Base-by-base conservation (phyloP, 78 protist genomes). In the Dictyostelium intermedium region DNA sequence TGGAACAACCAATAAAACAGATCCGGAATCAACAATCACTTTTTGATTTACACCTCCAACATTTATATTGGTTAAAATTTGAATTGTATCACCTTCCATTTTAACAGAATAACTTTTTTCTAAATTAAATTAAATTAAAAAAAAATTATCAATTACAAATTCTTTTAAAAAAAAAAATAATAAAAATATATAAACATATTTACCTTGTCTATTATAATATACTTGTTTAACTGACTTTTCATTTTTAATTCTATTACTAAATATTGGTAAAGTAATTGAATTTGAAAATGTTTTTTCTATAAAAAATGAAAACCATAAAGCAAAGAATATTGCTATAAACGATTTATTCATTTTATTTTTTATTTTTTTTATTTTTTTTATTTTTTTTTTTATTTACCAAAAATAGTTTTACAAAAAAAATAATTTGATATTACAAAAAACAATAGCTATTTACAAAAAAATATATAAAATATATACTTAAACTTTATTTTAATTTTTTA, bases 11-110 rank as follows among this genome's bases (percentile, higher is more conserved):
- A 89, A 70, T 45, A 47, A 5, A 18, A 81, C 83, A 5, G 87
- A 80, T 18, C 94, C 94, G 35, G 76, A 13, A 30, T 89, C 94
- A 6, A 89, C 87, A 35, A 89, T 61, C 30, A 89, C 94, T 23
- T 89, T 81, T 70, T 89, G 94, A 25, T 27, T 45, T 34, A 63
- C 11, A 20, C 79, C 94, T 8, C 66, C 94, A n/a, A 80, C 94
- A 83, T 83, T 79, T 69, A 89, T 56, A 69, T 50, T 37, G 8
- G 87, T 80, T 70, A 84, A 30, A 50, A 89, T 89, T 69, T 89
- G 86, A 89, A 89, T 50, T 43, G 73, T 84, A 50, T 89, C 94
- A 13, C 94, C 94, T 6, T 32, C 32, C 82, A 89, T 89, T 70
- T 70, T 41, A 41, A 66, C 25, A 34, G 82, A 47, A 85, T 73